Base-by-base conservation (phyloP, 805 yeast species). In the Vanderwaltozyma polyspora region DNA sequence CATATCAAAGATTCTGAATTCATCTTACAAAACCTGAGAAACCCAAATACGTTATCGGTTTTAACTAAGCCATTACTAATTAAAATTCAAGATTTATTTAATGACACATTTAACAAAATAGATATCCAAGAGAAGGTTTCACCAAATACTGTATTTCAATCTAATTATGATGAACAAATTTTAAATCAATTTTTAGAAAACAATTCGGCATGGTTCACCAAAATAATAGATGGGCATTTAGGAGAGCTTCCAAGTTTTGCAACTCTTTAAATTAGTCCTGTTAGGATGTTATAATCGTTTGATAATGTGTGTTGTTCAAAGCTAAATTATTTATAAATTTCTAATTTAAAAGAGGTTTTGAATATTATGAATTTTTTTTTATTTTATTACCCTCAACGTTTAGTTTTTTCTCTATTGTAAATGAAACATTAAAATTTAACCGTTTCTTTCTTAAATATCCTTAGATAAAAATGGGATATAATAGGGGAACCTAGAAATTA, bases 211-310 rank as follows among this genome's bases (percentile, higher is more conserved):
- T 35, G 39, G 28, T 42, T 44, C 15, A 25, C 35, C n/a, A 37
- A 30, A 16, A 38, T 44, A n/a, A 40, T 44, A 14, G 36, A 42
- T 19, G 44, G 32, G n/a, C 36, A 36, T 16, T 32, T 44, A 30
- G 48, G 48, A 1, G 44, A 44, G 19, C 19, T 44, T 3, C 48
- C 48, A 24, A n/a, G n/a, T n/a, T n/a, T n/a, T n/a, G n/a, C n/a
- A n/a, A 4, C 11, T 6, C 11, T 27, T 16, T 27, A 18, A 26
- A 11, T 8, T 23, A 23, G 6, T 21, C 9, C 23, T 21, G 10
- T 21, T 21, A 10, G 10, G 10, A 7, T 21, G 23, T 10, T 21
- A 7, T 21, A 7, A 21, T 21, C 10, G 6, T 7, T 6, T 21
- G 9, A 10, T 6, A 21, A 7, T 21, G 23, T 7, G 10, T n/a